Base-by-base conservation (phyloP, 1,139 yeast genomes). In the Kodamaea sp. region DNA sequence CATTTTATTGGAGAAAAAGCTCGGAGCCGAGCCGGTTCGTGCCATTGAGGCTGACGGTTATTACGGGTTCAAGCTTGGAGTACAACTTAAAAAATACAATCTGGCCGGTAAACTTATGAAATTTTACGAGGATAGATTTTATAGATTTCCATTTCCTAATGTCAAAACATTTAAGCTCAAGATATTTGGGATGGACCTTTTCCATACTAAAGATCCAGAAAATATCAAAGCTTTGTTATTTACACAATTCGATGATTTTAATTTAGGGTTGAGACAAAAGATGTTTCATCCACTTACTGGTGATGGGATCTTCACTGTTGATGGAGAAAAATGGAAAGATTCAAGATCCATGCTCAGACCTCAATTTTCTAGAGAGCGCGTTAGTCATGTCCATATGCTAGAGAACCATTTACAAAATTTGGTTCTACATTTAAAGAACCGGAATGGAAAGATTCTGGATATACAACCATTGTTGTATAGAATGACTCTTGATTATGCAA, bases 331-430 rank as follows among this genome's bases (percentile, higher is more conserved):
- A 4, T 78, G 83, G 83, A 73, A 75, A 50, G 79, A 76, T 52
- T 70, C 80, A 11, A 62, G 83, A 39, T 71, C 80, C 2, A 62
- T 78, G 75, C 67, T 78, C 49, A 65, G 82, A 43, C 83, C 84
- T 1, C 81, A 76, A 53, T 78, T 78, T 57, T 68, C 77, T 22
- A 63, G 79, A 43, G 80, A 75, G 48, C 81, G 76, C 54, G 70
- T 78, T 34, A 69, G 75, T 8, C 80, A 75, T 46, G 70, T 77
- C 32, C 60, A 63, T 41, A 46, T 66, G 24, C 63, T 78, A 47
- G 79, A 75, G 49, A 70, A 68, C 9, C 80, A 75, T 45, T 48
- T 73, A 10, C 67, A 65, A 49, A 56, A 52, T 7, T 56, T 76
- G 35, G 60, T 65, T 30, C 60, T 59, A 36, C 71, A 66, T 35